Evolutionary conservation across 1,284 basidiomycete genomes (phyloP).

Genomic region (Omphalotus olearius): DNA sequence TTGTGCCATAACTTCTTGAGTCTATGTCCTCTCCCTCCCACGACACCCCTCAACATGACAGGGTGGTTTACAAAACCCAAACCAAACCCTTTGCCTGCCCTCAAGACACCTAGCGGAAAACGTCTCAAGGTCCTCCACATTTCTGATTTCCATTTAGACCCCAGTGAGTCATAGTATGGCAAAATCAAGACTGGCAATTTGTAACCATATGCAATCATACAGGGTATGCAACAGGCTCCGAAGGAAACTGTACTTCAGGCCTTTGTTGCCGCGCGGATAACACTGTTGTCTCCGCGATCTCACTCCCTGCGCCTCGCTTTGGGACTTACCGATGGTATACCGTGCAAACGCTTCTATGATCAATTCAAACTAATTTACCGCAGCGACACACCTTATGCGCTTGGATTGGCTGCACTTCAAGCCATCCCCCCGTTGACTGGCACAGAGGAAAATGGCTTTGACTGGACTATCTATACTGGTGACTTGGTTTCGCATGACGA

Average conservation of each 20-base stretch:
- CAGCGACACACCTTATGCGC: slow-evolving; percentile 68
- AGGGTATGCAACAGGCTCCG: slow-evolving; percentile 71
- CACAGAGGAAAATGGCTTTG: slow-evolving; percentile 56
- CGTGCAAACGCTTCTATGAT: background rate
- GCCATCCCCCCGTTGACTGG: slow-evolving; percentile 67
- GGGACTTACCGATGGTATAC: slow-evolving; percentile 58
- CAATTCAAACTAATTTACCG: too few relatives aligned
- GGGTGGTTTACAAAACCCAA: slow-evolving; percentile 56
- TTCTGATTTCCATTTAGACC: slow-evolving; percentile 78
- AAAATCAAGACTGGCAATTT: background rate
- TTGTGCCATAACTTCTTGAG: slow-evolving; percentile 53
- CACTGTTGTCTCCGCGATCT: slow-evolving; percentile 43
- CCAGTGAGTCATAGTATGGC: slow-evolving; percentile 35
- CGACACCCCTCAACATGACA: slow-evolving; percentile 33
- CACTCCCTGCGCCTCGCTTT: slow-evolving; percentile 62
- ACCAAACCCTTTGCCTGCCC: slow-evolving; percentile 55
- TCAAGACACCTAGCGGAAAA: slow-evolving; percentile 55
- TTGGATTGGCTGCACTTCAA: slow-evolving; percentile 59
- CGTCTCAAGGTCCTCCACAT: slow-evolving; percentile 72
- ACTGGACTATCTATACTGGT: slow-evolving; percentile 70
- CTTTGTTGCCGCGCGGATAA: slow-evolving; percentile 66
- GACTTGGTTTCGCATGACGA: slow-evolving; percentile 74
- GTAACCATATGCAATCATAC: background rate
- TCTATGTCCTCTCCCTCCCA: slow-evolving; percentile 46
- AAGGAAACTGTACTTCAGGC: slow-evolving; percentile 72